Evolutionary conservation across 345 rosid genomes (phyloP).

Genomic region (Populus deltoides): DNA sequence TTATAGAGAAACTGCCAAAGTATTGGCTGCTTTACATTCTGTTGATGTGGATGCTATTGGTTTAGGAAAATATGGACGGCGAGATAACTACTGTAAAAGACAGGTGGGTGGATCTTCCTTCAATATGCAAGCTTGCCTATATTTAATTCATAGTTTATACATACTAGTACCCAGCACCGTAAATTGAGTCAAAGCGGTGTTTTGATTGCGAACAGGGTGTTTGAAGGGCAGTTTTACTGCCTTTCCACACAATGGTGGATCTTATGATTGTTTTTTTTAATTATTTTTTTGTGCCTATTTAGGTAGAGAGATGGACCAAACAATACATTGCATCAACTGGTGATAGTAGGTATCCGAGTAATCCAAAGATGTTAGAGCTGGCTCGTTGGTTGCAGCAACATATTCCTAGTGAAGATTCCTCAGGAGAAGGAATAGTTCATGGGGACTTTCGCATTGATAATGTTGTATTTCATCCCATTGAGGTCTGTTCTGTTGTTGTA

Average conservation of each 20-base stretch:
- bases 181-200: neutral
- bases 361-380: slow-evolving; percentile 77
- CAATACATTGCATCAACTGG: slow-evolving; percentile 83
- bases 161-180: neutral
- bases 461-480: slow-evolving; percentile 80
- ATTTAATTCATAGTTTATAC: neutral
- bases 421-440: slow-evolving; percentile 81
- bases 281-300: slow-evolving; percentile 1
- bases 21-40: slow-evolving; percentile 76
- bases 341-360: slow-evolving; percentile 67
- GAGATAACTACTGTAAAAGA: slow-evolving; percentile 72
- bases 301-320: slow-evolving; percentile 95
- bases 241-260: neutral
- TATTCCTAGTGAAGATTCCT: slow-evolving; percentile 74
- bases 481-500: slow-evolving; percentile 46
- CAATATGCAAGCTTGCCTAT: neutral
- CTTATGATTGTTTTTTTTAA: neutral
- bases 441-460: slow-evolving; percentile 97
- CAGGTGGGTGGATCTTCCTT: slow-evolving; percentile 47
- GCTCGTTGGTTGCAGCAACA: slow-evolving; percentile 62
- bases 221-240: neutral
- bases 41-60: slow-evolving; percentile 78
- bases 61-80: slow-evolving; percentile 68
- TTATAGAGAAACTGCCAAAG: slow-evolving; percentile 68
- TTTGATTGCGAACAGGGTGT: neutral